Percentiles rank a stretch among this genome's conserved stretches.
These are phyloP conservation scores for Mortierella hygrophila DNA, from an alignment of 192 early-diverging fungal species.

Conservation along the genomic window DNA sequence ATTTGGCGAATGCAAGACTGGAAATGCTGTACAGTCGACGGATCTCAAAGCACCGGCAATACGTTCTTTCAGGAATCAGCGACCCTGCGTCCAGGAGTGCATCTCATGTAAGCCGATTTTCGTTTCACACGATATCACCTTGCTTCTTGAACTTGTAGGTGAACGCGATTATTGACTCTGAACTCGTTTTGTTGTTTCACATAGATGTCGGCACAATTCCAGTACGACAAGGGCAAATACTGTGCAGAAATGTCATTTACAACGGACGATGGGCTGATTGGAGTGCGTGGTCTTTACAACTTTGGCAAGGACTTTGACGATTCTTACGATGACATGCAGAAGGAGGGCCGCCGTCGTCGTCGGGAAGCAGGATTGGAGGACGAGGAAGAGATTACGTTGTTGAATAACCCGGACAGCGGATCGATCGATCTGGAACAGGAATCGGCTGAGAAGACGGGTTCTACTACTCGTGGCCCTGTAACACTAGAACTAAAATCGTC, in stretches of 20 bases:
- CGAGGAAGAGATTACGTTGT: constrained; percentile 12
- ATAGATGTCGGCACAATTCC: constrained; percentile 73
- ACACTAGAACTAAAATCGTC: neutral
- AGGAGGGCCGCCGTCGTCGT: constrained; percentile 24
- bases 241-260: constrained; percentile 82
- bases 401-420: constrained; percentile 54
- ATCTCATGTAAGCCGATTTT: constrained; percentile 58
- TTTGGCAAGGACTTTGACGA: constrained; percentile 66
- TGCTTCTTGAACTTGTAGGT: too few species aligned
- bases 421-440: constrained; percentile 63
- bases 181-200: constrained; percentile 2
- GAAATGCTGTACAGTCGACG: constrained; percentile 74
- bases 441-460: constrained; percentile 11
- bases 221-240: constrained; percentile 79
- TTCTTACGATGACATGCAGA: constrained; percentile 33
- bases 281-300: constrained; percentile 85
- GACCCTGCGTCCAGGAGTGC: constrained; percentile 61
- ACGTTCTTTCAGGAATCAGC: constrained; percentile 74
- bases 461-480: neutral
- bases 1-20: constrained; percentile 73
- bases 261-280: constrained; percentile 83
- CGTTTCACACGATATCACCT: neutral
- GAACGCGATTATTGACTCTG: too few species aligned
- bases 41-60: constrained; percentile 65
- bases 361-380: neutral